Base-by-base conservation (phyloP, 1,139 yeast species). In the Suhomyces terraborum region DNA sequence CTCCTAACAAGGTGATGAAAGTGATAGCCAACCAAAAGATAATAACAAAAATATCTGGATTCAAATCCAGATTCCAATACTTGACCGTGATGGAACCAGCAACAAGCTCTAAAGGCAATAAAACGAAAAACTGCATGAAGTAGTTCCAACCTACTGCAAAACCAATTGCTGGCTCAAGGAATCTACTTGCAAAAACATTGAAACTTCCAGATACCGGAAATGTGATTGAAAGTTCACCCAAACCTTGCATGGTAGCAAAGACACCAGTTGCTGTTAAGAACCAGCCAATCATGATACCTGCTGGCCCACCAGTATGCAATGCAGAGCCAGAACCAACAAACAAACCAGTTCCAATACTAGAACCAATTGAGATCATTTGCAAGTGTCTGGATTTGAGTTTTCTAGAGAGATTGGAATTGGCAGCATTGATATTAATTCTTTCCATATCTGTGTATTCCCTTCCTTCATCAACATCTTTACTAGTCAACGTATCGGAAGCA, bases 281-380 rank as follows among this genome's bases (percentile, higher is more conserved):
- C 58, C 58, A 55, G 7, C 52, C 91, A 28, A 88, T 68, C 33
- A 88, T 66, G 33, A 88, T 66, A 34, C 86, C 84, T 0, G 80
- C 88, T 1, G 96, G 89, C 2, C 96, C 96, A 43, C 91, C 95
- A 36, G 67, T 62, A 32, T 54, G 48, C 48, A 72, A 59, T 16
- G 73, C 73, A 17, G 55, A 47, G 9, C 62, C 63, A 12, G 61
- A 52, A 32, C 63, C 63, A 12, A 59, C 55, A 38, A 59, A 59
- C 38, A 82, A 64, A 31, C 88, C 88, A 1, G 88, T 69, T 49
- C 88, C 88, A 26, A 82, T 75, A 43, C 82, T 72, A 32, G 85
- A 84, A 36, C 86, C 86, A 39, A 82, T 71, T 29, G 85, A 81
- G 46, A 82, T 79, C 76, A 81, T 72, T 55, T 79, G 84, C 36